Percentiles rank a stretch among this genome's conserved stretches.
phyloP scores from a whole-genome alignment of 331 rosid species.

The Stylosanthes scabra region DNA sequence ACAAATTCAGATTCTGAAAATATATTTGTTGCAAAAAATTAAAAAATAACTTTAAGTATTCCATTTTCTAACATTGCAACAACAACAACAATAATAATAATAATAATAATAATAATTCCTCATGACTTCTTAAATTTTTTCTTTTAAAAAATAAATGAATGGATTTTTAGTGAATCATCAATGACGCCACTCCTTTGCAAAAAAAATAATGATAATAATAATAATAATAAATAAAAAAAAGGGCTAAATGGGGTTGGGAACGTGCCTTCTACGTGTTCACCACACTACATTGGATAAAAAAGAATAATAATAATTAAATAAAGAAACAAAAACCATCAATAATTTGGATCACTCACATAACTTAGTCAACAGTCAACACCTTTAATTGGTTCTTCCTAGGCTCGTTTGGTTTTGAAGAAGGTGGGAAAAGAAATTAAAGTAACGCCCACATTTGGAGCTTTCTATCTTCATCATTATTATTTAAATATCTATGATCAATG shows the following conservation, averaged over 20 bases:
- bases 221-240: no score
- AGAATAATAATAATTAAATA: background rate
- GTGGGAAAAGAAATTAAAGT: background rate
- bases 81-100: no score
- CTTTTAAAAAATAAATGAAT: background rate
- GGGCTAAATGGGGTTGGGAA: background rate
- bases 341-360: constrained; percentile 1
- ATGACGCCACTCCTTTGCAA: constrained; percentile 1
- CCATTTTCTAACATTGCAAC: no score
- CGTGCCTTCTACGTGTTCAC: constrained; percentile 30
- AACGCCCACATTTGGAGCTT: background rate
- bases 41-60: no score
- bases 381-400: background rate
- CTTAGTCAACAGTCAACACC: background rate
- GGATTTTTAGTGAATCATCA: background rate
- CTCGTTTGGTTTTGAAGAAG: constrained; percentile 4
- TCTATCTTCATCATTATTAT: background rate
- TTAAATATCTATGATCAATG: background rate
- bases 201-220: no score
- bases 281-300: background rate
- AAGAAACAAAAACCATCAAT: background rate
- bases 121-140: no score
- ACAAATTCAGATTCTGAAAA: no score
- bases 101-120: no score
- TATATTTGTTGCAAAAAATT: no score